Evolutionary conservation across 306 rosid genomes (phyloP).

Genomic region (Fagus sylvatica): DNA sequence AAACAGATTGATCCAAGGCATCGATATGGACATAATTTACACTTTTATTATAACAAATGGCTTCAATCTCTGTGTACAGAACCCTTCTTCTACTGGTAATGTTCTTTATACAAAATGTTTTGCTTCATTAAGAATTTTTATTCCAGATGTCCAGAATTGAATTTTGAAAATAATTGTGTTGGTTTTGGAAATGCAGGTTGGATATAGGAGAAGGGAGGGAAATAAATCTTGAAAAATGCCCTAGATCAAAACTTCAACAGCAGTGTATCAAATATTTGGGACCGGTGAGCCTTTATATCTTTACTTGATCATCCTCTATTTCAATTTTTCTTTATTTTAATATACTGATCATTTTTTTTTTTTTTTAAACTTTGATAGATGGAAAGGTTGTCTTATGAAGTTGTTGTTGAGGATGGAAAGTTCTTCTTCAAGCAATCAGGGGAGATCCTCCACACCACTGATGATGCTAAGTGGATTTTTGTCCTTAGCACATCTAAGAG

Average conservation of each 20-base stretch:
- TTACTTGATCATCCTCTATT: slow-evolving; percentile 12
- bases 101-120: slow-evolving; percentile 11
- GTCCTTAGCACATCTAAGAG: slow-evolving; percentile 88
- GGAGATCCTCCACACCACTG: slow-evolving; percentile 58
- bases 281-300: slow-evolving; percentile 65
- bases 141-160: slow-evolving; percentile 8
- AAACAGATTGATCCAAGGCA: slow-evolving; percentile 95
- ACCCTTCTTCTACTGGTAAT: slow-evolving; percentile 98
- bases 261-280: slow-evolving; percentile 96
- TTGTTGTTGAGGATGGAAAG: slow-evolving; percentile 71
- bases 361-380: slow-evolving; percentile 46
- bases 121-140: neutral
- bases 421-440: slow-evolving; percentile 76
- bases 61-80: slow-evolving; percentile 85
- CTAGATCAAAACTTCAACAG: slow-evolving; percentile 81
- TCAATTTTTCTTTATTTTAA: neutral
- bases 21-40: slow-evolving; percentile 96
- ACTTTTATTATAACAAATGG: slow-evolving; percentile 83
- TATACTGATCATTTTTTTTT: slow-evolving; percentile 16
- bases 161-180: slow-evolving; percentile 12
- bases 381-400: slow-evolving; percentile 94
- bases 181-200: slow-evolving; percentile 57
- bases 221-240: slow-evolving; percentile 78
- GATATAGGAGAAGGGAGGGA: slow-evolving; percentile 99
- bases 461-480: slow-evolving; percentile 85